phyloP scores from a whole-genome alignment of 805 yeast species.

The Blastobotrys mokoenaii region DNA sequence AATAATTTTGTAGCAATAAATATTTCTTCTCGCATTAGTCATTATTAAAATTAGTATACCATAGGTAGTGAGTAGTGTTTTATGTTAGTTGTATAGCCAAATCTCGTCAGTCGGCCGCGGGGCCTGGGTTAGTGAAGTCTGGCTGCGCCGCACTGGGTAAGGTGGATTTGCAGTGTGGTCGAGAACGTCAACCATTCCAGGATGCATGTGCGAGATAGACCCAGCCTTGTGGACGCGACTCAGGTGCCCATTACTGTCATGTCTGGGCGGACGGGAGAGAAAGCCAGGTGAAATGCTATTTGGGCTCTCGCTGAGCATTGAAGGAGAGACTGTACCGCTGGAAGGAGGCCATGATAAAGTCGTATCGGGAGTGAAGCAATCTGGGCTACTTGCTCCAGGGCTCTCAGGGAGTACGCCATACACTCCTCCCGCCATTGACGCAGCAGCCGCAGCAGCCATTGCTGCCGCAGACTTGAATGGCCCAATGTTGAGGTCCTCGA shows the following conservation, averaged over 20 bases:
- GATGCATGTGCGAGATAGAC: conserved; percentile 1
- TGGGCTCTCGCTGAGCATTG: conserved; percentile 5
- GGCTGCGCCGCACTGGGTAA: no score
- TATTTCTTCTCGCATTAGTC: no score
- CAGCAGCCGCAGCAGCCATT: conserved; percentile 16
- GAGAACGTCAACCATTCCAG: neutral
- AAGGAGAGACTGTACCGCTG: conserved; percentile 14
- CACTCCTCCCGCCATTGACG: conserved; percentile 8
- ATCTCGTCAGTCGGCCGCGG: no score
- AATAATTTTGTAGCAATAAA: no score
- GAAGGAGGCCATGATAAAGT: conserved; percentile 1
- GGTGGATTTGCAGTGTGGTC: no score
- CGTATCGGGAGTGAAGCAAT: conserved; percentile 4
- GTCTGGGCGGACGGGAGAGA: no score
- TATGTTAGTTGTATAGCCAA: no score
- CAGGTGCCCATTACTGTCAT: conserved; percentile 2
- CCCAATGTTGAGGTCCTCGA: conserved; percentile 8
- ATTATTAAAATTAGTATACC: no score
- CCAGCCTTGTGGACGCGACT: conserved; percentile 10
- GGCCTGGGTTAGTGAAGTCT: no score
- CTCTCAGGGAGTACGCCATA: conserved; percentile 1
- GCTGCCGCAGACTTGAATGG: conserved; percentile 12
- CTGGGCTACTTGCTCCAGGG: conserved; percentile 3
- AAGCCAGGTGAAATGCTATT: no score
- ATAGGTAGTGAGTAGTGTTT: no score